Evolutionary conservation across 192 early-diverging fungal species (phyloP).

Genomic region (Mortierella claussenii): DNA sequence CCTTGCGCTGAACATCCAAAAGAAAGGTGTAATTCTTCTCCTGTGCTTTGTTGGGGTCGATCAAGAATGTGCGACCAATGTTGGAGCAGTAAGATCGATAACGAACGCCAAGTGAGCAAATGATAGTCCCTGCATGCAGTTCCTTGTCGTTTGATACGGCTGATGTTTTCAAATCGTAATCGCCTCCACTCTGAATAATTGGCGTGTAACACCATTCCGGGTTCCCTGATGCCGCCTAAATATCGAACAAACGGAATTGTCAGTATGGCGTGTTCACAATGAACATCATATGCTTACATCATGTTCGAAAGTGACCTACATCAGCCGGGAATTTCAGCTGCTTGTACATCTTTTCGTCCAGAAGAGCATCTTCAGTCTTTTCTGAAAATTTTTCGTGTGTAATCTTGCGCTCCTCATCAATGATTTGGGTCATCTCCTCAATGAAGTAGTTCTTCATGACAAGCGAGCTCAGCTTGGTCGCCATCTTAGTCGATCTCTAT

Average conservation of each 20-base stretch:
- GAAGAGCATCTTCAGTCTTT: slow-evolving; percentile 73
- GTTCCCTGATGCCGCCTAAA: slow-evolving; percentile 68
- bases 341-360: slow-evolving; percentile 74
- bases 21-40: slow-evolving; percentile 96
- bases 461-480: slow-evolving; percentile 75
- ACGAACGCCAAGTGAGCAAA: slow-evolving; percentile 93
- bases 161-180: slow-evolving; percentile 86
- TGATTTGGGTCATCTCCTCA: slow-evolving; percentile 82
- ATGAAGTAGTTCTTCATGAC: slow-evolving; percentile 91
- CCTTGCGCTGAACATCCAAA: slow-evolving; percentile 82
- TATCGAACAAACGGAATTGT: too few relatives aligned
- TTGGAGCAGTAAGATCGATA: slow-evolving; percentile 97
- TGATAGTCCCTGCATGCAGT: slow-evolving; percentile 88
- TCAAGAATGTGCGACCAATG: slow-evolving; percentile 92
- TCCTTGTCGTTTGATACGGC: slow-evolving; percentile 78
- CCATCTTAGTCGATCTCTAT: slow-evolving; percentile 77
- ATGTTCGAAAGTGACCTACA: too few relatives aligned
- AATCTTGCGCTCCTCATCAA: slow-evolving; percentile 90
- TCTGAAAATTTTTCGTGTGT: slow-evolving; percentile 86
- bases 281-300: too few relatives aligned
- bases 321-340: slow-evolving; percentile 75
- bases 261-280: too few relatives aligned
- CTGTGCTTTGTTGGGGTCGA: slow-evolving; percentile 89
- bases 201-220: slow-evolving; percentile 94
- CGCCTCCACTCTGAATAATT: slow-evolving; percentile 96